Evolutionary conservation across 2,329 filamentous ascomycete genomes (phyloP).

Genomic region (Paracorniculantispora psalliotae): DNA sequence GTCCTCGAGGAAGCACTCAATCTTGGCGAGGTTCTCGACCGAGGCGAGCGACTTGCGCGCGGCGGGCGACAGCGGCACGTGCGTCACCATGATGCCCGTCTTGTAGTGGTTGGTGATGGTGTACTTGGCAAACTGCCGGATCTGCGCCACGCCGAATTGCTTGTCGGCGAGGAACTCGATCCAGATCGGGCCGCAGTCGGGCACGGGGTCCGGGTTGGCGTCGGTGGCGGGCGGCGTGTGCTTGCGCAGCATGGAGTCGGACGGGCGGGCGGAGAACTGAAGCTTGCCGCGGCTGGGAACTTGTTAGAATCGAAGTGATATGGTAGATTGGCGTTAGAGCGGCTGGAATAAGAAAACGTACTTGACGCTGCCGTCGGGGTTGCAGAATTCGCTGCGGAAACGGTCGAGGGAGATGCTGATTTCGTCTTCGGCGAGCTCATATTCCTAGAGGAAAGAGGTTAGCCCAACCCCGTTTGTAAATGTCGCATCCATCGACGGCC

Average conservation of each 20-base stretch:
- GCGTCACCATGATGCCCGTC: slow-evolving; percentile 86
- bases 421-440: slow-evolving; percentile 86
- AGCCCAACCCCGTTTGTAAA: no score
- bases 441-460: slow-evolving; percentile 59
- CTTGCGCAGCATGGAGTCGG: slow-evolving; percentile 76
- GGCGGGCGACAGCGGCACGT: slow-evolving; percentile 75
- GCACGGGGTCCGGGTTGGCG: slow-evolving; percentile 62
- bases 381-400: slow-evolving; percentile 69
- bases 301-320: background rate
- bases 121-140: slow-evolving; percentile 82
- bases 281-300: slow-evolving; percentile 68
- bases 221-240: slow-evolving; percentile 69
- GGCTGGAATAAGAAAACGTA: no score
- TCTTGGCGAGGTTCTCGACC: slow-evolving; percentile 68
- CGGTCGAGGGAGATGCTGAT: slow-evolving; percentile 79
- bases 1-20: slow-evolving; percentile 94
- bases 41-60: slow-evolving; percentile 82
- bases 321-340: background rate
- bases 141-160: slow-evolving; percentile 83
- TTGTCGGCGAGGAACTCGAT: slow-evolving; percentile 83
- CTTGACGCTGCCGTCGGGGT: slow-evolving; percentile 70
- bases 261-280: slow-evolving; percentile 82
- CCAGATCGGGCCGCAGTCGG: slow-evolving; percentile 83
- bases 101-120: slow-evolving; percentile 76
- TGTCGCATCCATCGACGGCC: no score